phyloP scores from a whole-genome alignment of 2,329 filamentous ascomycete genomes.

The Alternaria gaisen region DNA sequence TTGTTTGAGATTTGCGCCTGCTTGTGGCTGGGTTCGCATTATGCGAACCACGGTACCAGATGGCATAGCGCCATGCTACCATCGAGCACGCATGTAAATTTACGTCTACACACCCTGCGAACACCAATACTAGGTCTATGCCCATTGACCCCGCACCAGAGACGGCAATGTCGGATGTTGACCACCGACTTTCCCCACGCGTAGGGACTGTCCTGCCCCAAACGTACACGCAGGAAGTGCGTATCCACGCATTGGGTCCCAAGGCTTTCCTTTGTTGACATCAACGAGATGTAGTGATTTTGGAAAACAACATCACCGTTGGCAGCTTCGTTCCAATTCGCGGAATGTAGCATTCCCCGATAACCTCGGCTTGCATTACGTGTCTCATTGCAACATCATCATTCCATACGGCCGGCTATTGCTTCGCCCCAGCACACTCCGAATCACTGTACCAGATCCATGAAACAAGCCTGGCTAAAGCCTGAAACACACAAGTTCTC shows the following conservation, averaged over 20 bases:
- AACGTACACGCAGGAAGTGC: slow-evolving; percentile 1
- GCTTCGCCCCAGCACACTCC: slow-evolving; percentile 6
- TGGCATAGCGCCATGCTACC: slow-evolving; percentile 11
- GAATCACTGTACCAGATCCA: slow-evolving; percentile 5
- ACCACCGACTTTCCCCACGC: slow-evolving; percentile 9
- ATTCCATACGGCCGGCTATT: slow-evolving; percentile 1
- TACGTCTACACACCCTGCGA: slow-evolving; percentile 8
- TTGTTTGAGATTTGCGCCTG: slow-evolving; percentile 7
- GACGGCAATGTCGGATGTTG: slow-evolving; percentile 11
- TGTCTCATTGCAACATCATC: slow-evolving; percentile 8
- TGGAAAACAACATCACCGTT: slow-evolving; percentile 3
- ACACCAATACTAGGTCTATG: slow-evolving; percentile 9
- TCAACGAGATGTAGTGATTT: background rate
- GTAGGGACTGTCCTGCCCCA: slow-evolving; percentile 2
- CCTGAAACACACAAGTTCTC: slow-evolving; percentile 7
- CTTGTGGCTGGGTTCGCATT: slow-evolving; percentile 18
- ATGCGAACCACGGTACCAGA: slow-evolving; percentile 19
- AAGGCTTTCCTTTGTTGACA: slow-evolving; percentile 4
- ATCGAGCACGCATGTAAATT: slow-evolving; percentile 4
- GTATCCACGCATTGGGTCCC: slow-evolving; percentile 6
- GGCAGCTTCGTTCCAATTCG: slow-evolving; percentile 1
- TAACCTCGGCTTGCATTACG: slow-evolving; percentile 1
- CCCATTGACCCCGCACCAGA: slow-evolving; percentile 12
- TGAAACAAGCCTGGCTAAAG: slow-evolving; percentile 7
- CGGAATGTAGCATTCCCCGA: background rate